Base-by-base conservation (phyloP, 495 filamentous ascomycete species). In the Tirmania nivea region DNA sequence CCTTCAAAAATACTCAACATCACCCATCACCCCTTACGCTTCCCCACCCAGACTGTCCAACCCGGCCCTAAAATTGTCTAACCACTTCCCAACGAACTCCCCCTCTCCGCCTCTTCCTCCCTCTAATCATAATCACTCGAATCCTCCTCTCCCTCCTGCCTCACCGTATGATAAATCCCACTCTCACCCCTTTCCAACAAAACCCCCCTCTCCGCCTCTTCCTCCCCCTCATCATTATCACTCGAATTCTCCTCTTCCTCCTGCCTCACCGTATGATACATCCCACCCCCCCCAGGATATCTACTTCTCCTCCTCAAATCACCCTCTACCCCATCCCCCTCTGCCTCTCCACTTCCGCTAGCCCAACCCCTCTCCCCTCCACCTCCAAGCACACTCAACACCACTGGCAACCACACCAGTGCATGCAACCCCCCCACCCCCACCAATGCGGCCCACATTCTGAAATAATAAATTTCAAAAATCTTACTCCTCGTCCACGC, bases 401-500 rank as follows among this genome's bases (percentile, higher is more conserved):
- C 84, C 8, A 95, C 92, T 0, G 90, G 90, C 56, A 99, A 69
- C 67, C 94, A 93, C 2, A 99, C 75, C 14, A 99, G 72, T 10
- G 88, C 84, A 65, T 99, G 90, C 0, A 75, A 71, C 19, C 86
- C 84, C n/a, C 86, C 92, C 56, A 93, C 85, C 19, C 86, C 58
- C 37, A 96, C 86, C 56, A 99, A 72, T 48, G 88, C 81, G 19
- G 94, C 64, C 90, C 90, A 99, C 36, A 99, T 82, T 8, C 90
- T 73, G 70, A 99, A 99, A 66, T 96, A 99, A 67, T 96, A 99
- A 53, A 96, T 84, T 71, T 96, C 92, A 63, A 99, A 99, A 65
- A 99, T 96, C 76, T 95, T 96, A 67, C 86, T 93, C 21, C 84
- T 69, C 8, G 90, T 99, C 57, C 93, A 96, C 0, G 88, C 90